phyloP scores from a whole-genome alignment of 2,329 filamentous ascomycete species.

The Aspergillus novofumigatus region DNA sequence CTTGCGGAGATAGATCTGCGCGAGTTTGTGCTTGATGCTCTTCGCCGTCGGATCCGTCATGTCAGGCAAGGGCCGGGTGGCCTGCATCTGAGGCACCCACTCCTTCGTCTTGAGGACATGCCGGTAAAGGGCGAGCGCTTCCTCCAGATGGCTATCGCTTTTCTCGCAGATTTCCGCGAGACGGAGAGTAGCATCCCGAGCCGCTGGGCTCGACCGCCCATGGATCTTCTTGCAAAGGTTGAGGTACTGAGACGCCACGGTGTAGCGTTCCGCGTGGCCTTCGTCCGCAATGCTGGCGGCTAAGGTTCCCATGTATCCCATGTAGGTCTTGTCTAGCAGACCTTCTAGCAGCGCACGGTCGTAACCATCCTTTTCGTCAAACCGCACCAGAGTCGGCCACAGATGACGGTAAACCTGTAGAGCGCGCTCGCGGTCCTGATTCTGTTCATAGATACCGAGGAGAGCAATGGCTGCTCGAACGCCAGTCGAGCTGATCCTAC shows the following conservation, averaged over 20 bases:
- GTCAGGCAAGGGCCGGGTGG: slow-evolving; percentile 25
- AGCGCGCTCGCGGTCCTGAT: slow-evolving; percentile 44
- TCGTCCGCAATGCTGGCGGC: slow-evolving; percentile 39
- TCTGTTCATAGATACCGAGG: slow-evolving; percentile 43
- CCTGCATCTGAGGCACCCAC: slow-evolving; percentile 30
- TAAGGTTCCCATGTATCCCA: slow-evolving; percentile 47
- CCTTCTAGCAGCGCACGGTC: slow-evolving; percentile 35
- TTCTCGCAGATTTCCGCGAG: slow-evolving; percentile 47
- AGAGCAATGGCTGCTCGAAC: slow-evolving; percentile 47
- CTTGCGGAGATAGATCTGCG: slow-evolving; percentile 45
- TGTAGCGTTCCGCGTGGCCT: slow-evolving; percentile 43
- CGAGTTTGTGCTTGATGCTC: slow-evolving; percentile 49
- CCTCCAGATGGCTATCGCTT: slow-evolving; percentile 40
- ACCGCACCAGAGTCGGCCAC: slow-evolving; percentile 46
- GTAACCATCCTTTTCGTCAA: slow-evolving; percentile 38
- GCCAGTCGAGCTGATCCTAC: slow-evolving; percentile 35
- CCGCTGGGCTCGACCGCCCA: slow-evolving; percentile 31
- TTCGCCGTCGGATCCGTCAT: slow-evolving; percentile 38
- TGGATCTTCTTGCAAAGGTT: slow-evolving; percentile 42
- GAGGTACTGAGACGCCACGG: slow-evolving; percentile 48
- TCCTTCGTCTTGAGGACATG: slow-evolving; percentile 41
- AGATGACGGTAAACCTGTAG: slow-evolving; percentile 44
- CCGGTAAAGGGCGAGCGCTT: slow-evolving; percentile 46
- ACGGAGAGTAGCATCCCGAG: slow-evolving; percentile 35
- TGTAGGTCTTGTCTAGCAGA: slow-evolving; percentile 44